Percentiles rank a stretch among this genome's conserved stretches.
Conservation (phyloP, 2,329 filamentous ascomycete genomes). For the Nemania abortiva region DNA sequence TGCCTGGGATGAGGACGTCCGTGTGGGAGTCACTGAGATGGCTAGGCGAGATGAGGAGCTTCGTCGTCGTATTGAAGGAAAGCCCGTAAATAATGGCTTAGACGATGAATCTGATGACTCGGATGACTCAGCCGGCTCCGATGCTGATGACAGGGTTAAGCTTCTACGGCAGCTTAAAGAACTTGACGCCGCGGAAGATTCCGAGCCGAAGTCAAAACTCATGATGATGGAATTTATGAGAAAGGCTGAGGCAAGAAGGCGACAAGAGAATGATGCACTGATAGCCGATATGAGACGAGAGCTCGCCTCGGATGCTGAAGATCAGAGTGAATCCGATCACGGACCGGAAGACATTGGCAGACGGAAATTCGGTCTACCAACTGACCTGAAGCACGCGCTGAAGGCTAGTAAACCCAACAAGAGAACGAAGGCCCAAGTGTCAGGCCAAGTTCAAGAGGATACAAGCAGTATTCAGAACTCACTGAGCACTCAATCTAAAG, state of each 20-base stretch:
- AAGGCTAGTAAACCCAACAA: slow-evolving; percentile 49
- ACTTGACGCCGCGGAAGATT: slow-evolving; percentile 60
- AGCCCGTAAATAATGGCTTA: slow-evolving; percentile 50
- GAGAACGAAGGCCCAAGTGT: slow-evolving; percentile 48
- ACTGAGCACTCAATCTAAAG: slow-evolving; percentile 42
- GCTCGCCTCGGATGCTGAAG: slow-evolving; percentile 72
- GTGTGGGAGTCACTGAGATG: slow-evolving; percentile 82
- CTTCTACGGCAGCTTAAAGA: slow-evolving; percentile 63
- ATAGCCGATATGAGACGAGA: slow-evolving; percentile 77
- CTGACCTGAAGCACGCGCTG: slow-evolving; percentile 47
- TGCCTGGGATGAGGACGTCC: slow-evolving; percentile 89
- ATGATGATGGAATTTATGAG: slow-evolving; percentile 95
- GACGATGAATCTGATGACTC: slow-evolving; percentile 60
- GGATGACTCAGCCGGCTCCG: slow-evolving; percentile 68
- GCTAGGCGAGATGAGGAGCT: slow-evolving; percentile 86
- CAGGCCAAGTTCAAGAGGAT: slow-evolving; percentile 58
- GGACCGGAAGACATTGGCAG: slow-evolving; percentile 74
- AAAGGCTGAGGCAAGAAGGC: slow-evolving; percentile 82
- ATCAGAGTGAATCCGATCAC: slow-evolving; percentile 63
- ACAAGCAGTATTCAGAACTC: slow-evolving; percentile 50
- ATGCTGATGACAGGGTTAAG: slow-evolving; percentile 61
- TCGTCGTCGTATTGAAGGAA: slow-evolving; percentile 81
- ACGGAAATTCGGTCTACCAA: slow-evolving; percentile 71
- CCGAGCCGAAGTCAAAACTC: slow-evolving; percentile 73
- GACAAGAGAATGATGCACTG: slow-evolving; percentile 83